Base-by-base conservation (phyloP, 2,329 filamentous ascomycete genomes). In the Tolypocladium sp. region DNA sequence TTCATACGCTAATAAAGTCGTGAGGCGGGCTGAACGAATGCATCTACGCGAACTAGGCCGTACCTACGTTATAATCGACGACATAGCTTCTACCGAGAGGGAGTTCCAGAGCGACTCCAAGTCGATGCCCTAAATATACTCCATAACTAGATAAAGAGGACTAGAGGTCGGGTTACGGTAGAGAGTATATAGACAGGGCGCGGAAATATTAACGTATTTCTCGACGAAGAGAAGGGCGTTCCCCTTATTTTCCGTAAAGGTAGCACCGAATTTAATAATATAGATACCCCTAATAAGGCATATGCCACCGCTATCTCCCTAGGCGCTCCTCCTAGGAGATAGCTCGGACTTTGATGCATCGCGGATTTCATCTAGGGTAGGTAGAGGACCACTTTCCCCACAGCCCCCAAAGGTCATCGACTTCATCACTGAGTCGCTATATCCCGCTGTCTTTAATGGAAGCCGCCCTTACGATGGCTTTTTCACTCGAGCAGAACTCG, bases 141-240 rank as follows among this genome's bases (percentile, higher is more conserved):
- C 20, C 40, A 41, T 41, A 2, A 41, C 40, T 6, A 41, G 40
- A 41, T 41, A 8, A 41, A 41, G 17, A 52, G n/a, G 27, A 42
- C 56, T 51, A 27, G 49, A 55, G 35, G 53, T 35, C 35, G 35
- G 10, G 33, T 60, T 55, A 27, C 59, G 61, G 46, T 59, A 60
- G 57, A 62, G 59, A 27, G 61, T 59, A 55, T 59, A 60, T 15
- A 62, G 44, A 42, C 51, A 40, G 35, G 59, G 59, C 44, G 54
- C 59, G 20, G 57, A 33, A 22, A 59, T 33, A 37, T 57, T 38
- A 44, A 49, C 2, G 33, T 58, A 54, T 53, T 53, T 38, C 38
- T 59, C 59, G 42, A 60, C 49, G 25, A 62, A 57, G 27, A 62
- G 58, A 44, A 62, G 61, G 46, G 58, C 61, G 38, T 61, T 53